Percentiles rank a stretch among this genome's conserved stretches.
Evolutionary conservation across 108 stramenopile species (phyloP).

Genomic region (Parmales sp.): DNA sequence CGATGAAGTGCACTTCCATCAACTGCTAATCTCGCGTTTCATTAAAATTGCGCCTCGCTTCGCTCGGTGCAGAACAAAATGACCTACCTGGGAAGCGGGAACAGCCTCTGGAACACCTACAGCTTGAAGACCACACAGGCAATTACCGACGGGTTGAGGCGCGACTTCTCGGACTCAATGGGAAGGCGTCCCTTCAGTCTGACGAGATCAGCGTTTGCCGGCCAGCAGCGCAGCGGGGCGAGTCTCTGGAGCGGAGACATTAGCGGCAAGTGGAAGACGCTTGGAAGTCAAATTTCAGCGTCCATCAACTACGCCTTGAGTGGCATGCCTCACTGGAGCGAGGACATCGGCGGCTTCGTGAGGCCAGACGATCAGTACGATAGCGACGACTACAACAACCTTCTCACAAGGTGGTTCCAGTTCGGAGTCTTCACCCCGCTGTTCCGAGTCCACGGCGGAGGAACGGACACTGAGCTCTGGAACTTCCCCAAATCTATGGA

Average conservation of each 20-base stretch:
- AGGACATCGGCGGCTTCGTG: slow-evolving; percentile 16
- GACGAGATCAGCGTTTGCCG: slow-evolving; percentile 14
- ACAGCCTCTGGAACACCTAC: slow-evolving; percentile 12
- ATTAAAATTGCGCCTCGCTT: too few relatives aligned
- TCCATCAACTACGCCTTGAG: slow-evolving; percentile 12
- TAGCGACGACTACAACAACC: not conserved
- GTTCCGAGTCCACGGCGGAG: slow-evolving; percentile 3
- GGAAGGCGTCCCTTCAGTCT: not conserved
- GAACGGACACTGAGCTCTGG: slow-evolving; percentile 17
- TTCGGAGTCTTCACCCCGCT: slow-evolving; percentile 12
- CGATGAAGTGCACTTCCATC: too few relatives aligned
- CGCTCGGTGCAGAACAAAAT: too few relatives aligned
- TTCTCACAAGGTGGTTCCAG: slow-evolving; percentile 18
- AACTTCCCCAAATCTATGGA: slow-evolving; percentile 11
- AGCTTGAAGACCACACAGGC: not conserved
- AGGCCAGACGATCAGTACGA: slow-evolving; percentile 13
- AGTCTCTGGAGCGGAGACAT: slow-evolving; percentile 14
- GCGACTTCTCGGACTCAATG: not conserved
- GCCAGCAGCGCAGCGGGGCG: slow-evolving; percentile 15
- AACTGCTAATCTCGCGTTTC: too few relatives aligned
- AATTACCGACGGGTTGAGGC: slow-evolving; percentile 9
- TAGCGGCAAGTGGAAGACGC: not conserved
- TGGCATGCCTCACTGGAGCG: slow-evolving; percentile 13
- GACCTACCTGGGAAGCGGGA: too few relatives aligned
- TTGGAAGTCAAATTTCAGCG: slow-evolving; percentile 12